phyloP scores from a whole-genome alignment of 257 asterid species.

The Ehretia macrophylla region DNA sequence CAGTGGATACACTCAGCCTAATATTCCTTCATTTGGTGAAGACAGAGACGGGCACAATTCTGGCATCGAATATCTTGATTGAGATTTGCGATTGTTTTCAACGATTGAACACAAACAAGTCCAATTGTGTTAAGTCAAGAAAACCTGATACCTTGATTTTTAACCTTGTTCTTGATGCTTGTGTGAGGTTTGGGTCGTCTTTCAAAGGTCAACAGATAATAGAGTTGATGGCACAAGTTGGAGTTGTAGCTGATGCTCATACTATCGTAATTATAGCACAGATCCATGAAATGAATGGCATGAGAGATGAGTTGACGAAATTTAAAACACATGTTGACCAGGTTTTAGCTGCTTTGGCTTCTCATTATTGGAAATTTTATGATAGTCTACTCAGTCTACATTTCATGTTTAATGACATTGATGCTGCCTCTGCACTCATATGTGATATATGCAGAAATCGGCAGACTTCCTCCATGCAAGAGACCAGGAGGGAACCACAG shows the following conservation, averaged over 20 bases:
- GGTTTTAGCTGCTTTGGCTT: conserved; percentile 31
- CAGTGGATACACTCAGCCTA: conserved; percentile 38
- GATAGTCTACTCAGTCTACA: conserved; percentile 62
- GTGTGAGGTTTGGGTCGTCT: conserved; percentile 59
- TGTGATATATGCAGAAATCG: conserved; percentile 31
- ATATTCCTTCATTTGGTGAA: conserved; percentile 69
- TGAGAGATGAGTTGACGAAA: conserved; percentile 72
- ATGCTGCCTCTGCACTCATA: conserved; percentile 64
- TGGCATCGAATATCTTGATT: conserved; percentile 67
- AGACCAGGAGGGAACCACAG: conserved; percentile 21
- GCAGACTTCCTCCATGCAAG: conserved; percentile 12
- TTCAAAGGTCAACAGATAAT: conserved; percentile 59
- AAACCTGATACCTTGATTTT: conserved; percentile 53
- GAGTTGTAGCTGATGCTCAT: conserved; percentile 68
- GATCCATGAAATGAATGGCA: conserved; percentile 61
- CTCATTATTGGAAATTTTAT: conserved; percentile 60
- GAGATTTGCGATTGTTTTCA: conserved; percentile 46
- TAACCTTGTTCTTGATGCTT: conserved; percentile 80
- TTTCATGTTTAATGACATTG: conserved; percentile 68
- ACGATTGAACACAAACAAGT: conserved; percentile 32
- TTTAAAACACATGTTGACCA: conserved; percentile 47
- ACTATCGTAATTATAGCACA: conserved; percentile 52
- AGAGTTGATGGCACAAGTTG: conserved; percentile 70
- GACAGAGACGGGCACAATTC: conserved; percentile 49
- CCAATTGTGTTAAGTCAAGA: conserved; percentile 31